Conservation (phyloP, 140 eudicot species). For the Erigeron philadelphicus region DNA sequence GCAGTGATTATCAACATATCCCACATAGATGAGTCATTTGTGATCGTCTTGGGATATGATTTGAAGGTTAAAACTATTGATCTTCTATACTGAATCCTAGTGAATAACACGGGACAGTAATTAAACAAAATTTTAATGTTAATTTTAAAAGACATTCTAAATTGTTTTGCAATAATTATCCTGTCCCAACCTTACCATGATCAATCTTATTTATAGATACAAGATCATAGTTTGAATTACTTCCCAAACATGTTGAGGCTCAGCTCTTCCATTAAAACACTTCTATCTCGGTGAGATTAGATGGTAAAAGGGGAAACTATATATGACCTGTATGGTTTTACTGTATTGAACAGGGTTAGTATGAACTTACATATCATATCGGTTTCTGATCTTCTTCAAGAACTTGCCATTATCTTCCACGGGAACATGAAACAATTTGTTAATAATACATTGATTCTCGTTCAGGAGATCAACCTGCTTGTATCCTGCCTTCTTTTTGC, state of each 20-base stretch:
- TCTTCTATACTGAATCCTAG: not conserved
- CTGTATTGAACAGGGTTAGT: not conserved
- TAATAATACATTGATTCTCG: slow-evolving; percentile 14
- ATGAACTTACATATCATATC: slow-evolving; percentile 27
- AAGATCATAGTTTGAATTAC: not conserved
- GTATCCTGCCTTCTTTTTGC: not conserved
- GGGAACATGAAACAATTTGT: slow-evolving; percentile 18
- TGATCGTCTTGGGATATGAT: not conserved
- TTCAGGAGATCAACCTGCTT: slow-evolving; percentile 7
- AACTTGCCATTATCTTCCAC: slow-evolving; percentile 24
- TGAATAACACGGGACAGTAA: too few relatives aligned
- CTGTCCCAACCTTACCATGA: not conserved
- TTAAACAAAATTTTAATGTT: not conserved
- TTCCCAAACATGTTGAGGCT: not conserved
- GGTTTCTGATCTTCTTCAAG: slow-evolving; percentile 18
- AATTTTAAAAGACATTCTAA: not conserved
- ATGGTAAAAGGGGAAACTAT: not conserved
- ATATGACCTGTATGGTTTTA: not conserved
- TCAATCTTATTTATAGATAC: not conserved
- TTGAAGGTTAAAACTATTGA: not conserved
- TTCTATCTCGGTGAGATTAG: not conserved
- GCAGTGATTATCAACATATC: too few relatives aligned
- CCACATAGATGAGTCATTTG: not conserved
- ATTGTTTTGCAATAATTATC: not conserved
- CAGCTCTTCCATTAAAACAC: not conserved